phyloP scores from a whole-genome alignment of 2,329 filamentous ascomycete species.

The Coniochaeta sp. region DNA sequence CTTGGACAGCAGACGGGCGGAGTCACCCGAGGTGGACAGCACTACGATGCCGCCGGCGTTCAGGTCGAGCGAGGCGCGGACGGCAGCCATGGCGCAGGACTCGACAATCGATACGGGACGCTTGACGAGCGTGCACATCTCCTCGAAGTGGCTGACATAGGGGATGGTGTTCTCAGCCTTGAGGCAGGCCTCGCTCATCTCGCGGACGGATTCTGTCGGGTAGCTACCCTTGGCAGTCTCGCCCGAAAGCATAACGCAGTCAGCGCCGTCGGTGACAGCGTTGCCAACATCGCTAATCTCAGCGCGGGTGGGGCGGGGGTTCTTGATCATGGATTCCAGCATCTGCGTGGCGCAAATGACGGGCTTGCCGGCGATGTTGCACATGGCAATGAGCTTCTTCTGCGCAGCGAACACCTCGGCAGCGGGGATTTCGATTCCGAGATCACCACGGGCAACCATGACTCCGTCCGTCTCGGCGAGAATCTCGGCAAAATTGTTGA shows the following conservation, averaged over 20 bases:
- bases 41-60: conserved; percentile 95
- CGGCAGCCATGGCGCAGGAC: conserved; percentile 94
- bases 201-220: conserved; percentile 81
- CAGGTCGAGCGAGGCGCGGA: conserved; percentile 90
- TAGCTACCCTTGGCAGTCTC: conserved; percentile 98
- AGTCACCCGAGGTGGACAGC: conserved; percentile 90
- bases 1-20: conserved; percentile 92
- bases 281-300: conserved; percentile 99
- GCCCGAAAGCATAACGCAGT: conserved; percentile 99
- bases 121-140: conserved; percentile 76
- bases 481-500: conserved; percentile 99
- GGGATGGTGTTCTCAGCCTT: conserved; percentile 96
- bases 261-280: conserved; percentile 92
- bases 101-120: conserved; percentile 83
- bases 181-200: conserved; percentile 98
- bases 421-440: conserved; percentile 97
- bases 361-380: conserved; percentile 98
- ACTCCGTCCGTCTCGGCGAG: conserved; percentile 94
- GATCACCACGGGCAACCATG: conserved; percentile 98
- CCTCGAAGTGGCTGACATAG: conserved; percentile 94
- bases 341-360: conserved; percentile 99
- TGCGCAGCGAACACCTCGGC: conserved; percentile 98
- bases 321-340: conserved; percentile 99
- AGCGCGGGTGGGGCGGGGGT: conserved; percentile 93
- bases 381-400: conserved; percentile 99